These are phyloP conservation scores for Volvariella volvacea DNA, from an alignment of 1,284 basidiomycete genomes.

Conservation along the genomic window DNA sequence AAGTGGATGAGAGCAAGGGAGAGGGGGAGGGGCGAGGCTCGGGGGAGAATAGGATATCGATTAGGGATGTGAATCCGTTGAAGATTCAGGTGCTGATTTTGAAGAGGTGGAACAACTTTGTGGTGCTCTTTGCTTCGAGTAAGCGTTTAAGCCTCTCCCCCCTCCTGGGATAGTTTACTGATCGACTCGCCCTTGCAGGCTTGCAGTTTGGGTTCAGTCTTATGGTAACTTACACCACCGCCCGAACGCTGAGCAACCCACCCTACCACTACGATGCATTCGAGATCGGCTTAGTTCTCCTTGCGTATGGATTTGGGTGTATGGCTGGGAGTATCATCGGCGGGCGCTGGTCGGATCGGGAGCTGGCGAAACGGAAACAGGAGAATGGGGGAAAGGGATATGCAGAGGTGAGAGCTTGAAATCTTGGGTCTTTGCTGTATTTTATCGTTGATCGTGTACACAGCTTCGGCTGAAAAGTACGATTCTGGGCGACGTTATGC, in stretches of 20 bases:
- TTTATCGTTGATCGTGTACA: no score
- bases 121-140: constrained; percentile 64
- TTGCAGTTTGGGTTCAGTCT: constrained; percentile 60
- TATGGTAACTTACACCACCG: constrained; percentile 57
- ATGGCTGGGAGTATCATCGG: constrained; percentile 60
- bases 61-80: constrained; percentile 74
- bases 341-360: constrained; percentile 62
- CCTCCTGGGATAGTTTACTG: background rate
- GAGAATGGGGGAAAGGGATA: constrained; percentile 46
- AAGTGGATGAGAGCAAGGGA: no score
- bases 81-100: constrained; percentile 54
- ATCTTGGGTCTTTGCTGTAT: no score
- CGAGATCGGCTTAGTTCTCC: constrained; percentile 59
- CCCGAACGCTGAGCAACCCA: constrained; percentile 44
- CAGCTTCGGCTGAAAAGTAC: constrained; percentile 74
- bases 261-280: constrained; percentile 61
- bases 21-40: no score
- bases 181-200: constrained; percentile 26
- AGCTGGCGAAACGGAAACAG: constrained; percentile 42
- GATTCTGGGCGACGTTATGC: constrained; percentile 41
- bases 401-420: constrained; percentile 63
- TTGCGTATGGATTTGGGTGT: constrained; percentile 60
- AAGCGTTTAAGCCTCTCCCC: constrained; percentile 12
- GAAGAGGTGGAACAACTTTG: constrained; percentile 57
- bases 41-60: constrained; percentile 53